Percentiles rank a stretch among this genome's conserved stretches.
phyloP scores from a whole-genome alignment of 2,329 filamentous ascomycete species.

The Colletotrichum phormii region DNA sequence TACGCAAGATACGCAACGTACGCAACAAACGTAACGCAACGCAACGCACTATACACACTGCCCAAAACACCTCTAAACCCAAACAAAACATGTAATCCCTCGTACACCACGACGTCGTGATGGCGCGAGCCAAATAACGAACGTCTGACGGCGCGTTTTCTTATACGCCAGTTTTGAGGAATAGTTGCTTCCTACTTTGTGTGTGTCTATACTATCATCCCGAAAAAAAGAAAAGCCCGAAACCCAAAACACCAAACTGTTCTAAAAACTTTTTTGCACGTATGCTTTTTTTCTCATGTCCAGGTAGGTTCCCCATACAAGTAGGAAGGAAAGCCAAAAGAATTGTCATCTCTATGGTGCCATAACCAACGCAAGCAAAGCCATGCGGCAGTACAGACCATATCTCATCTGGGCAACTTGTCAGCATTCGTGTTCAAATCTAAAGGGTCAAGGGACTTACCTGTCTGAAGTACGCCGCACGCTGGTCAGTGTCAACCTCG shows the following conservation, averaged over 20 bases:
- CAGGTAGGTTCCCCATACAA: conserved; percentile 4
- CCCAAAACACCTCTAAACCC: conserved; percentile 17
- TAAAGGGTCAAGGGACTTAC: conserved; percentile 65
- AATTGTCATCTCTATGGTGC: conserved; percentile 39
- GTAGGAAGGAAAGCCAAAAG: conserved; percentile 30
- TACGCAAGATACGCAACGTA: conserved; percentile 28
- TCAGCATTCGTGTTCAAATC: conserved; percentile 50
- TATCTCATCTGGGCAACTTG: conserved; percentile 83
- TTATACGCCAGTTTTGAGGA: conserved; percentile 30
- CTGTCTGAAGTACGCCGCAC: conserved; percentile 99
- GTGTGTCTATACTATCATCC: conserved; percentile 27
- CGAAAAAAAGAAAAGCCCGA: conserved; percentile 9
- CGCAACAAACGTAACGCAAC: conserved; percentile 21
- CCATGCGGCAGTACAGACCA: conserved; percentile 98
- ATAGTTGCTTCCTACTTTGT: conserved; percentile 36
- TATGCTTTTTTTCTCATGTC: conserved; percentile 21
- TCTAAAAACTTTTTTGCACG: conserved; percentile 24
- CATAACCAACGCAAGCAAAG: conserved; percentile 93
- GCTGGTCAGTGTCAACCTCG: conserved; percentile 97
- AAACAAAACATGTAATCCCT: conserved; percentile 10
- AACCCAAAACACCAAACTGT: conserved; percentile 24
- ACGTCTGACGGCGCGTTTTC: conserved; percentile 22
- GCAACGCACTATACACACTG: conserved; percentile 30
- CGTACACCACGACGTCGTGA: conserved; percentile 12
- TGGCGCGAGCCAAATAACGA: conserved; percentile 23